These are phyloP conservation scores for Stenogyne calaminthoides DNA, from an alignment of 305 asterid species.

Conservation along the genomic window DNA sequence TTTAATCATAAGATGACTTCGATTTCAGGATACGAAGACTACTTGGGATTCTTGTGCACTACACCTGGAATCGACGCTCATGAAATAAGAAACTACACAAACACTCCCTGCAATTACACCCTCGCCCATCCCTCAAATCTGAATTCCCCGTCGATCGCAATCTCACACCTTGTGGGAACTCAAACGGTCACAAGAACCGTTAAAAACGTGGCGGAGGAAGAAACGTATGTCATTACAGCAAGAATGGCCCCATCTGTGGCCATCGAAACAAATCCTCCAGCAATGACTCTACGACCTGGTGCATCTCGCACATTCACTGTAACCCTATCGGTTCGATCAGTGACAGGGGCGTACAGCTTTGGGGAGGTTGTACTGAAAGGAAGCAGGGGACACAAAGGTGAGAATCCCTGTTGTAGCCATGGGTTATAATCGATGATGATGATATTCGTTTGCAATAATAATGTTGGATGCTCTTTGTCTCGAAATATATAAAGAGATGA, in stretches of 20 bases:
- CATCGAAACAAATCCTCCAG: constrained; percentile 86
- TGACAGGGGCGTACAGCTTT: constrained; percentile 78
- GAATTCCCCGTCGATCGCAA: constrained; percentile 81
- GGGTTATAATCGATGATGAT: constrained; percentile 65
- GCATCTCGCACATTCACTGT: constrained; percentile 59
- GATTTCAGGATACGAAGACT: constrained; percentile 76
- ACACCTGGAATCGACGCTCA: constrained; percentile 74
- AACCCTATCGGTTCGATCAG: constrained; percentile 79
- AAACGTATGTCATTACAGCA: constrained; percentile 81
- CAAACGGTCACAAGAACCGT: constrained; percentile 75
- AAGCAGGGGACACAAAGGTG: constrained; percentile 88
- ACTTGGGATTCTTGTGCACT: constrained; percentile 94
- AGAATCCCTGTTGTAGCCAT: constrained; percentile 78
- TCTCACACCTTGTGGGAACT: constrained; percentile 92
- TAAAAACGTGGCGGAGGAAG: constrained; percentile 87
- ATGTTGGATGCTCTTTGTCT: neutral
- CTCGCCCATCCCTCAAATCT: constrained; percentile 86
- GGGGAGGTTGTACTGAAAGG: constrained; percentile 92
- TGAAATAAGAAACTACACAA: constrained; percentile 69
- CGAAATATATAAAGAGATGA: constrained; percentile 30
- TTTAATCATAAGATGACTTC: too few relatives aligned
- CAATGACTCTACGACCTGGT: constrained; percentile 86
- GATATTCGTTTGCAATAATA: constrained; percentile 55
- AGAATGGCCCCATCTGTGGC: constrained; percentile 91
- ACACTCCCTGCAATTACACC: constrained; percentile 89